Evolutionary conservation across 192 early-diverging fungal species (phyloP).

Genomic region (Geranomyces variabilis): DNA sequence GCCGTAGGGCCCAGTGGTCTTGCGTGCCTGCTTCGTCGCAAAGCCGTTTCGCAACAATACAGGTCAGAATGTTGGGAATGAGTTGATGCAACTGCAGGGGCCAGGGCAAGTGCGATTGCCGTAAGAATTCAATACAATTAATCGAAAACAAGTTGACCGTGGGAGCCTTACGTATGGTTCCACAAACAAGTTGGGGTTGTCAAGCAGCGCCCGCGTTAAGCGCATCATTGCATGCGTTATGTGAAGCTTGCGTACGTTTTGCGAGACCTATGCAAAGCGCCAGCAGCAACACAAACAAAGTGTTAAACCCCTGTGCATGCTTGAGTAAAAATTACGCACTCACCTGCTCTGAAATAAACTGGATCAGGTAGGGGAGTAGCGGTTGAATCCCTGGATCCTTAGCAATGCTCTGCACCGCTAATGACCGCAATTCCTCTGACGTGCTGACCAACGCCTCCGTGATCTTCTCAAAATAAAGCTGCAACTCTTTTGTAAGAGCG

Average conservation of each 20-base stretch:
- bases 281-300: too few relatives aligned
- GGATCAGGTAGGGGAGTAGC: constrained; percentile 92
- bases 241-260: constrained; percentile 46
- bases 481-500: constrained; percentile 89
- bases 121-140: not conserved
- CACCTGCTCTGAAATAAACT: constrained; percentile 86
- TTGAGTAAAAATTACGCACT: not conserved
- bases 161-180: constrained; percentile 86
- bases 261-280: constrained; percentile 8
- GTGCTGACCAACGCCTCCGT: constrained; percentile 75
- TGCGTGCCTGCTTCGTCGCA: constrained; percentile 66
- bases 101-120: too few relatives aligned
- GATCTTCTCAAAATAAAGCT: constrained; percentile 92
- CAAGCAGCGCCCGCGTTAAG: constrained; percentile 76
- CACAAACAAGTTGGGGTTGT: constrained; percentile 86
- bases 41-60: constrained; percentile 83
- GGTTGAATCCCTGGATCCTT: constrained; percentile 94
- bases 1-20: constrained; percentile 84
- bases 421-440: constrained; percentile 67
- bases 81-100: constrained; percentile 85
- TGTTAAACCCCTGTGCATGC: too few relatives aligned
- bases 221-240: constrained; percentile 77
- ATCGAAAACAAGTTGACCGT: too few relatives aligned
- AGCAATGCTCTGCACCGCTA: constrained; percentile 81
- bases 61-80: constrained; percentile 90